Base-by-base conservation (phyloP, 495 filamentous ascomycete species). In the Aspergillus cristatus region DNA sequence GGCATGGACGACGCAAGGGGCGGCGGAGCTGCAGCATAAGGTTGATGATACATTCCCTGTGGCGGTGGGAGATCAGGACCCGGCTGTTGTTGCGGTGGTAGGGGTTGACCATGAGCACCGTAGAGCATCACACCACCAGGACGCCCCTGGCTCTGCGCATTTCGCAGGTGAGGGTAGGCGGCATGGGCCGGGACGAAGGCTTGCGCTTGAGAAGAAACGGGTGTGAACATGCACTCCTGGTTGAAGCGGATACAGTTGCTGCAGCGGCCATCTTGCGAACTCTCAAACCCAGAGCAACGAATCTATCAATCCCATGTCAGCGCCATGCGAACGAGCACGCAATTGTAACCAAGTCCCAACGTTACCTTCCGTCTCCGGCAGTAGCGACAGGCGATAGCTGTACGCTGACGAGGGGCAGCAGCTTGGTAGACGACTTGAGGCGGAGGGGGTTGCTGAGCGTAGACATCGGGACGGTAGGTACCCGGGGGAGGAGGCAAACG, bases 171-270 rank as follows among this genome's bases (percentile, higher is more conserved):
- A 20, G 78, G 77, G 42, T 80, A 82, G 34, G 74, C 78, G 14
- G 81, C 74, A 51, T 87, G 84, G 15, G 82, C 84, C 6, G 84
- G 84, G 18, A 88, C 84, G 53, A 89, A 88, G 7, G 84, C 84
- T 57, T 87, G 84, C 17, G 84, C 75, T 57, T 89, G 84, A 2
- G 83, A 82, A 6, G 81, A 86, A 16, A 89, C 84, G 0, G 84
- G 84, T 3, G 82, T 88, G 64, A 89, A 89, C 62, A 89, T 78
- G 62, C 84, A 89, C 54, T 87, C 82, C 57, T 88, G 84, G 40
- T 82, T 79, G 60, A 89, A 89, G 31, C 84, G 74, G 37, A 78
- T 68, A 51, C 84, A 89, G 54, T 89, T 89, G 51, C 70, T 78
- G 65, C 84, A 89, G 30, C 82, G 74, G 34, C 84, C 84, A 54